phyloP scores from a whole-genome alignment of 306 rosid genomes.

The Geum urbanum region DNA sequence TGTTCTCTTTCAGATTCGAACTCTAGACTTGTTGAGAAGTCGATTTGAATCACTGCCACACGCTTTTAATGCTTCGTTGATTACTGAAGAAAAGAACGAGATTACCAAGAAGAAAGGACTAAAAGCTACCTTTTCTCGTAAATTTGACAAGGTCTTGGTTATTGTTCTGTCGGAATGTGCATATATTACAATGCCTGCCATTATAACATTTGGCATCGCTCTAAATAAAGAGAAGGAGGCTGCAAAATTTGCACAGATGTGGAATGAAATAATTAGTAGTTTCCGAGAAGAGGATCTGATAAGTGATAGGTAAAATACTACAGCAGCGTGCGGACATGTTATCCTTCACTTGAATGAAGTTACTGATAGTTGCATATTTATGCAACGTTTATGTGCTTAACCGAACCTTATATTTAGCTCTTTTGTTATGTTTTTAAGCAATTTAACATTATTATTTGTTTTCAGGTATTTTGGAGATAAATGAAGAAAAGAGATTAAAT shows the following conservation, averaged over 20 bases:
- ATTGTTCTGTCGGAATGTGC: slow-evolving; percentile 22
- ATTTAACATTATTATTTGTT: too few species aligned
- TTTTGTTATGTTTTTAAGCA: too few species aligned
- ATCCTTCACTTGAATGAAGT: not conserved
- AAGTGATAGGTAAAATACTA: slow-evolving; percentile 54
- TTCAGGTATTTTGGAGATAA: too few species aligned
- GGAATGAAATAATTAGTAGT: slow-evolving; percentile 84
- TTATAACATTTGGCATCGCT: slow-evolving; percentile 2
- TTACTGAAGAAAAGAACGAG: slow-evolving; percentile 56
- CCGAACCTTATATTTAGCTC: too few species aligned
- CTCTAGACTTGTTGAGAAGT: slow-evolving; percentile 73
- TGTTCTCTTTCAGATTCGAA: slow-evolving; percentile 70
- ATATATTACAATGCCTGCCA: slow-evolving; percentile 1
- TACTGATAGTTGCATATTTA: too few species aligned
- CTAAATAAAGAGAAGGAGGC: slow-evolving; percentile 54
- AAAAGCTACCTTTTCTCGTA: slow-evolving; percentile 58
- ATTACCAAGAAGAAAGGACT: slow-evolving; percentile 51
- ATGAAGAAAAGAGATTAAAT: too few species aligned
- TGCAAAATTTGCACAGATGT: slow-evolving; percentile 89
- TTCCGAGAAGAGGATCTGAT: slow-evolving; percentile 94
- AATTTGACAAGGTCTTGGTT: slow-evolving; percentile 64
- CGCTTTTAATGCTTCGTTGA: slow-evolving; percentile 76
- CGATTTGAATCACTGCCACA: slow-evolving; percentile 84
- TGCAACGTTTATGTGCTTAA: too few species aligned
- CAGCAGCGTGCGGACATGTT: slow-evolving; percentile 11